phyloP scores from a whole-genome alignment of 2,329 filamentous ascomycete species.

The Pyricularia pennisetigena region DNA sequence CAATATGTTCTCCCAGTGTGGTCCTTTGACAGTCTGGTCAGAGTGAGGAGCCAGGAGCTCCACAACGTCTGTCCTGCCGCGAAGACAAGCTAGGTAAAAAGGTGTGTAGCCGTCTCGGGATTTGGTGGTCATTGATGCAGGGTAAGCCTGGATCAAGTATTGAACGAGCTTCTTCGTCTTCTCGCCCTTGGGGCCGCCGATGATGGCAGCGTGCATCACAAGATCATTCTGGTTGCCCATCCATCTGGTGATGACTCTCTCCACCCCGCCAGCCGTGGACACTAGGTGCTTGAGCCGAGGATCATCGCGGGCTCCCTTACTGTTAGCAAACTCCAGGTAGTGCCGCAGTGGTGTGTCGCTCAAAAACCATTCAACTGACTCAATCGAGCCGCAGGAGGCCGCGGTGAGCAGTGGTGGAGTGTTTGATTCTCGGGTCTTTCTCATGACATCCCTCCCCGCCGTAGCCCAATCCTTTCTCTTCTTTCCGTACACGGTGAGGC shows the following conservation, averaged over 20 bases:
- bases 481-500: conserved; percentile 64
- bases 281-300: conserved; percentile 51
- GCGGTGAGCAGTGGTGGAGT: conserved; percentile 52
- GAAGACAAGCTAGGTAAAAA: conserved; percentile 54
- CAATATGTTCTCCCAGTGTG: conserved; percentile 53
- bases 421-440: conserved; percentile 24
- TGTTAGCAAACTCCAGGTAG: conserved; percentile 57
- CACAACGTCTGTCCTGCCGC: conserved; percentile 42
- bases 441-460: conserved; percentile 39
- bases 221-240: conserved; percentile 47
- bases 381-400: conserved; percentile 46
- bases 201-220: conserved; percentile 56
- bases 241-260: conserved; percentile 53
- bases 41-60: conserved; percentile 56
- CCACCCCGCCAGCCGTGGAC: conserved; percentile 48
- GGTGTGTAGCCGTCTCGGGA: conserved; percentile 52
- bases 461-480: conserved; percentile 67
- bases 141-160: conserved; percentile 54
- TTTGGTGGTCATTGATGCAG: conserved; percentile 53
- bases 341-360: conserved; percentile 57
- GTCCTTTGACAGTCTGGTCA: conserved; percentile 56
- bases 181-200: conserved; percentile 22
- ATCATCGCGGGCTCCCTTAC: conserved; percentile 50
- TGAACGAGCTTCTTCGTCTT: conserved; percentile 46
- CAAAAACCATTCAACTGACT: conserved; percentile 67